Base-by-base conservation (phyloP, 495 filamentous ascomycete species). In the Penicillium nucicola region DNA sequence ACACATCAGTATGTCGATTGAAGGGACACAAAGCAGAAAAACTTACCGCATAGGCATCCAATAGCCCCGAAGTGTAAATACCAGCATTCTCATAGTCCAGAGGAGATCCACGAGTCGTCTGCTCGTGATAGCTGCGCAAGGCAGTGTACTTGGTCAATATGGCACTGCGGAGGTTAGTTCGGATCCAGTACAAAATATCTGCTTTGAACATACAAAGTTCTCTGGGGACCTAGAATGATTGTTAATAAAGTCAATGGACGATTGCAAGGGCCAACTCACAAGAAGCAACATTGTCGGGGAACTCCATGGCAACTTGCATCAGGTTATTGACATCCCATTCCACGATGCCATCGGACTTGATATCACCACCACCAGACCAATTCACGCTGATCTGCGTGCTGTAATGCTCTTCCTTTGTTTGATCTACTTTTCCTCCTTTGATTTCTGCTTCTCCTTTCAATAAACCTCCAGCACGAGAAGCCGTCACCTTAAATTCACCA, bases 1-100 rank as follows among this genome's bases (percentile, higher is more conserved):
- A 22, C 19, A 45, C 5, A 18, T 45, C 7, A 45, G 17, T 45
- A 45, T 19, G 23, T 33, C 5, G 25, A 43, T 12, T 43, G 38
- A 32, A 45, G 40, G 23, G 37, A 51, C n/a, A 4, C 14, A 13
- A 14, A 2, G 20, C 20, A 22, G 20, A 3, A 22, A 22, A 22
- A 5, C 20, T 2, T 22, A 22, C 20, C 20, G 20, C 20, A 22
- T 22, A 22, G 20, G 20, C 20, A 22, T 51, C 48, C 18, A 51
- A 31, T 39, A 51, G 36, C 3, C n/a, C 17, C 13, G 4, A 8
- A 23, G 48, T 44, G 40, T 51, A 51, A 33, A 38, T 31, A 18
- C 40, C 39, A 13, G 48, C 39, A 31, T 43, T 44, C 13, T 51
- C 48, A 44, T 51, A 51, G 7, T 51, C 39, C 8, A 44, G 33